These are phyloP conservation scores for Fusarium sororula DNA, from an alignment of 2,329 filamentous ascomycete species.

Conservation along the genomic window DNA sequence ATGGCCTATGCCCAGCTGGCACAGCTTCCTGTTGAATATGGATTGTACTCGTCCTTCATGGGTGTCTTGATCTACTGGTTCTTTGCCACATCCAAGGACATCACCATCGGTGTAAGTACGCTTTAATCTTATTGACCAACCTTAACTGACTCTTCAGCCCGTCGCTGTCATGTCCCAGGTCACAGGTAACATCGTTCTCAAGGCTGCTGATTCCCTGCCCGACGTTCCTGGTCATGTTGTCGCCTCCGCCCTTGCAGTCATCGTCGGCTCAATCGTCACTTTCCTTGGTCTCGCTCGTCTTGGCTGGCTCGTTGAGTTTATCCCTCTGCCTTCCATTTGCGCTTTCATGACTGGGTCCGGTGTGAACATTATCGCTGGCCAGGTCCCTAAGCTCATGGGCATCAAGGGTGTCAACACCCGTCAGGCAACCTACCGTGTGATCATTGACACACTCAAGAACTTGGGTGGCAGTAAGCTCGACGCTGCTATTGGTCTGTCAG, in stretches of 20 bases:
- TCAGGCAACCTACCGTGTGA: slow-evolving; percentile 57
- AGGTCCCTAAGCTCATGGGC: slow-evolving; percentile 61
- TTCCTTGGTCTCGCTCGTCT: slow-evolving; percentile 60
- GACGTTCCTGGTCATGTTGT: slow-evolving; percentile 54
- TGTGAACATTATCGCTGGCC: slow-evolving; percentile 60
- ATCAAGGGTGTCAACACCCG: slow-evolving; percentile 61
- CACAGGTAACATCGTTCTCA: slow-evolving; percentile 58
- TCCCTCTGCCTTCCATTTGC: slow-evolving; percentile 61
- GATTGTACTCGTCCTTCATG: slow-evolving; percentile 84
- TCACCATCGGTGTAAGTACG: slow-evolving; percentile 80
- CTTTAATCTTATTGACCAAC: background rate
- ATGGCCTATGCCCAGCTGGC: slow-evolving; percentile 64
- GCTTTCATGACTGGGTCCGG: slow-evolving; percentile 65
- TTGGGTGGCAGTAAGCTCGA: slow-evolving; percentile 66
- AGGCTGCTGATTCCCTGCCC: slow-evolving; percentile 50
- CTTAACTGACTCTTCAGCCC: slow-evolving; percentile 52
- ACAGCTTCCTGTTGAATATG: slow-evolving; percentile 58
- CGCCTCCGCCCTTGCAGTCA: slow-evolving; percentile 58
- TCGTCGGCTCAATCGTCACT: slow-evolving; percentile 59
- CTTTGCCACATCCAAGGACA: slow-evolving; percentile 93
- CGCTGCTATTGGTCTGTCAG: slow-evolving; percentile 77
- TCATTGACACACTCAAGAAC: slow-evolving; percentile 60
- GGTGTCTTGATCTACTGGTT: slow-evolving; percentile 97
- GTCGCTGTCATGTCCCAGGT: slow-evolving; percentile 64
- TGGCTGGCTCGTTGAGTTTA: slow-evolving; percentile 65